Base-by-base conservation (phyloP, 2,329 filamentous ascomycete genomes). In the Thielaviopsis ethacetica region DNA sequence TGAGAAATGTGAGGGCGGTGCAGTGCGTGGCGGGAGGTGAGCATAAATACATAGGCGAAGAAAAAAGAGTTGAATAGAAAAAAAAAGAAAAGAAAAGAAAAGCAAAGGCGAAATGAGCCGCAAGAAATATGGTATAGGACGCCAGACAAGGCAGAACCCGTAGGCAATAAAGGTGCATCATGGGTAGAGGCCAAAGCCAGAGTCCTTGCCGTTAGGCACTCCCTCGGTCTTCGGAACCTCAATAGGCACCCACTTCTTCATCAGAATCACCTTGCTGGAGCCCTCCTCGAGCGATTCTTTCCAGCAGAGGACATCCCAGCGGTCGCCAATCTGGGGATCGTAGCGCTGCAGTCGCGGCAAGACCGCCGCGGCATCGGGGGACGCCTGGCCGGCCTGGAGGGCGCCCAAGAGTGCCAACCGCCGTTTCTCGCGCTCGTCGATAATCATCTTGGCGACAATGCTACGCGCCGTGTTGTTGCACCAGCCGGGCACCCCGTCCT, bases 361-460 rank as follows among this genome's bases (percentile, higher is more conserved):
- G 34, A 76, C 70, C 6, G 66, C 62, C 13, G 67, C 67, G 30
- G 69, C 67, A 3, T 70, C 68, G 2, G 70, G 49, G 22, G 54
- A 64, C 3, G 75, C 66, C 30, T 63, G 63, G 3, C 70, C 72
- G 2, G 64, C 63, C 50, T 68, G 65, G n/a, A 76, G 67, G 2
- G 72, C 72, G 3, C 76, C 72, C 4, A 80, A 63, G 1, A 71
- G 71, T 10, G 71, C 71, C n/a, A 69, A 65, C 13, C 82, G 78
- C 56, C 78, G 74, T 12, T 70, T 70, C 68, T 85, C 82, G 19
- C 82, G 77, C 67, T 83, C 81, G 2, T 71, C 68, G 1, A 84
- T 72, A 1, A 80, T 74, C 10, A 71, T 70, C 27, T 71, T 70
- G 55, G 82, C 73, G 17, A 77, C 72, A 9, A 73, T 73, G 60